These are phyloP conservation scores for Trichosporon coremiiforme DNA, from an alignment of 1,284 basidiomycete species.

Conservation along the genomic window DNA sequence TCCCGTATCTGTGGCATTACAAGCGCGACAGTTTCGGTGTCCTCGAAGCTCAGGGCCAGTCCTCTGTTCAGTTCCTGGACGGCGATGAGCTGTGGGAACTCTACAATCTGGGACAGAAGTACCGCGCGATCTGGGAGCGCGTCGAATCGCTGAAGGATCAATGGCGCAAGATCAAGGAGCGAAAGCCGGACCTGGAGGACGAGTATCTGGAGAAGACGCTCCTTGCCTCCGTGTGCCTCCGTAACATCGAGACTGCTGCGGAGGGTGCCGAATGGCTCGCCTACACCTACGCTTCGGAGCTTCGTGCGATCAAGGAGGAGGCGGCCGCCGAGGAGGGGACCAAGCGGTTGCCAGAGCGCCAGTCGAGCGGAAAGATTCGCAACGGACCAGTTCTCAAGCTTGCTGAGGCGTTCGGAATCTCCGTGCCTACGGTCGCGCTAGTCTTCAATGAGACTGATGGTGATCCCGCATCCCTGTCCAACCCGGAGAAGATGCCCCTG, in stretches of 20 bases:
- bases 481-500: constrained; percentile 43
- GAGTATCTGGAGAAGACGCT: constrained; percentile 45
- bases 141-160: constrained; percentile 65
- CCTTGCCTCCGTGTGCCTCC: constrained; percentile 46
- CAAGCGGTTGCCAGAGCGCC: constrained; percentile 44
- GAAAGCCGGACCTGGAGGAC: constrained; percentile 49
- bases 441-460: constrained; percentile 48
- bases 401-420: constrained; percentile 51
- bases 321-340: constrained; percentile 66
- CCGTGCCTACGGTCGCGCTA: constrained; percentile 42
- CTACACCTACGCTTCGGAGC: constrained; percentile 68
- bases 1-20: constrained; percentile 93
- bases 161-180: constrained; percentile 61
- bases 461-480: constrained; percentile 41
- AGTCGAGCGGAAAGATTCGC: constrained; percentile 37
- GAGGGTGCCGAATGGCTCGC: constrained; percentile 93
- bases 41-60: constrained; percentile 48
- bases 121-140: constrained; percentile 77
- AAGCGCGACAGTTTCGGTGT: constrained; percentile 67
- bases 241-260: constrained; percentile 78
- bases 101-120: constrained; percentile 80
- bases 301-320: constrained; percentile 70
- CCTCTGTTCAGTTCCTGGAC: constrained; percentile 65
- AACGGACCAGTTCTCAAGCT: constrained; percentile 49
- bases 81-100: constrained; percentile 85